Conservation (phyloP, 441 rosid species). For the Brassica hybrid region DNA sequence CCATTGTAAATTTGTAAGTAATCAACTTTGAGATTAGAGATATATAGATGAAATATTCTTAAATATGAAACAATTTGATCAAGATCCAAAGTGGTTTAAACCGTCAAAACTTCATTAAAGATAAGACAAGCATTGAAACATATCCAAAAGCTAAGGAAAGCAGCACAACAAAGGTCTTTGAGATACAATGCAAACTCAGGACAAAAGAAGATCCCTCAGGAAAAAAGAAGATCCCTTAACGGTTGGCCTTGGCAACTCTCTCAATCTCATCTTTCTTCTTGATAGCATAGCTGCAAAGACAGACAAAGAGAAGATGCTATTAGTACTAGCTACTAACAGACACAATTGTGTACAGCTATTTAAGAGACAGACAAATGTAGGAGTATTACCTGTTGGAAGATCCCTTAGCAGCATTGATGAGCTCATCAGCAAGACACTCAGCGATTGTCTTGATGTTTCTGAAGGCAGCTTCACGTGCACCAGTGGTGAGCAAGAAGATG, state of each 20-base stretch:
- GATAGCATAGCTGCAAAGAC: conserved; percentile 66
- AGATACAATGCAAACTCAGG: conserved; percentile 16
- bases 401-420: conserved; percentile 92
- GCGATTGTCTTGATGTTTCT: conserved; percentile 87
- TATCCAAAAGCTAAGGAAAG: conserved; percentile 34
- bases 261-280: conserved; percentile 91
- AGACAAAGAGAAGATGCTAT: not conserved
- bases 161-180: conserved; percentile 20
- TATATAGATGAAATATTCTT: not conserved
- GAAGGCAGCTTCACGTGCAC: conserved; percentile 91
- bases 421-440: conserved; percentile 90
- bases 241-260: conserved; percentile 95
- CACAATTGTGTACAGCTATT: not conserved
- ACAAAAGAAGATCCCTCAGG: conserved; percentile 31
- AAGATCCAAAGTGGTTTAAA: conserved; percentile 23
- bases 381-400: conserved; percentile 78
- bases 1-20: not conserved
- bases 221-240: conserved; percentile 49
- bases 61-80: conserved; percentile 13
- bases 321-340: not conserved
- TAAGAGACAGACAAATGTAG: not conserved
- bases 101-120: conserved; percentile 40
- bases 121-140: conserved; percentile 21
- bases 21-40: not conserved
- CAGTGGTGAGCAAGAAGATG: conserved; percentile 75